These are phyloP conservation scores for Aspergillus saccharolyticus DNA, from an alignment of 495 filamentous ascomycete genomes.

Conservation along the genomic window DNA sequence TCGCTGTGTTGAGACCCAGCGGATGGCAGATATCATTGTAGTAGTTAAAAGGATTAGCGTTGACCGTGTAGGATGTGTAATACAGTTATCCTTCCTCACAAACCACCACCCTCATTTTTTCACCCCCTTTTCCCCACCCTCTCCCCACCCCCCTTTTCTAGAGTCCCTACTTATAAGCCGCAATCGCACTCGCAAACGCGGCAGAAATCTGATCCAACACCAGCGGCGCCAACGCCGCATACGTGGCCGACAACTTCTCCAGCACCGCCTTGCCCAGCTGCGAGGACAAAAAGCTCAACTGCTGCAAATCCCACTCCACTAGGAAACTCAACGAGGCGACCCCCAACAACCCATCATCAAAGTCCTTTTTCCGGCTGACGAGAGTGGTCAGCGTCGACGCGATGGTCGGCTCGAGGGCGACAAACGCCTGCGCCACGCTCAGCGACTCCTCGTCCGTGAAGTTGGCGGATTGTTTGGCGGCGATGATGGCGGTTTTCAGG, in stretches of 20 bases:
- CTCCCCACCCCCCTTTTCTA: too few relatives aligned
- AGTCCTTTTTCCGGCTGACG: constrained; percentile 17
- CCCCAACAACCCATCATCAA: constrained; percentile 19
- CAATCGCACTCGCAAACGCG: constrained; percentile 18
- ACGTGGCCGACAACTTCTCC: constrained; percentile 14
- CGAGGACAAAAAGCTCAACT: constrained; percentile 12
- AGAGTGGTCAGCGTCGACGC: constrained; percentile 19
- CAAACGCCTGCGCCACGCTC: constrained; percentile 12
- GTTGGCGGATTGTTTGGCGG: constrained; percentile 16
- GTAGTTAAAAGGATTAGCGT: too few relatives aligned
- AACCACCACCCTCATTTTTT: too few relatives aligned
- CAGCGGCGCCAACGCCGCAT: constrained; percentile 17
- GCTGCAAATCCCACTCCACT: constrained; percentile 17
- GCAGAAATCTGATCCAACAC: constrained; percentile 16
- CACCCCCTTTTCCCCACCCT: too few relatives aligned
- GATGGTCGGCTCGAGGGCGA: constrained; percentile 20
- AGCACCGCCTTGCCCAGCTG: constrained; percentile 14
- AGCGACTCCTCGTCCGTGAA: constrained; percentile 18
- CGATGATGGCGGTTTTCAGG: constrained; percentile 14
- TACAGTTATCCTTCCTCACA: too few relatives aligned
- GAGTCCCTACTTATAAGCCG: constrained; percentile 8
- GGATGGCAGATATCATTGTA: too few relatives aligned
- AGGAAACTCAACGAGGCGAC: constrained; percentile 16
- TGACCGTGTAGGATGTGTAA: too few relatives aligned
- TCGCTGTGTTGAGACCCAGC: too few relatives aligned